Conservation (phyloP, 73 alveolate species). For the Tetrahymena malaccensis region DNA sequence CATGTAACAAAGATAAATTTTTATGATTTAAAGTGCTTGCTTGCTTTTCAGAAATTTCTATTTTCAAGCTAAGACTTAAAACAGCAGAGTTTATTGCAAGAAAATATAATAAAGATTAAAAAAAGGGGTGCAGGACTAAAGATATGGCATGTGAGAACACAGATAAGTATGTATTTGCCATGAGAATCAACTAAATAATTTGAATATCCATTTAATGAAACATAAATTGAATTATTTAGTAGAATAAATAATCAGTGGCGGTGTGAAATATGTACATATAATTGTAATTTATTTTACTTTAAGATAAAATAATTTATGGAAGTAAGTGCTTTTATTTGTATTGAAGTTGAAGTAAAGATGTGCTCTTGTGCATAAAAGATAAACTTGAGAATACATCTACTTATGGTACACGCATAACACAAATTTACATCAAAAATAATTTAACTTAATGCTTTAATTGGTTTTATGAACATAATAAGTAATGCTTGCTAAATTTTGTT, state of each 20-base stretch:
- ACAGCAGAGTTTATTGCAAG: background rate
- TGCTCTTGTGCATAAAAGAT: background rate
- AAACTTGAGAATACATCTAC: background rate
- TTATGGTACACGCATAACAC: background rate
- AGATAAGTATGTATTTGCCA: background rate
- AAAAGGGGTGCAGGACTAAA: background rate
- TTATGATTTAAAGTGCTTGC: background rate
- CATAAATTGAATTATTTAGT: background rate
- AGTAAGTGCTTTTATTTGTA: background rate
- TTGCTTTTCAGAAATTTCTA: background rate
- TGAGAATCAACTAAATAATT: background rate
- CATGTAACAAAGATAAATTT: background rate
- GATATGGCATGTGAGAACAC: no score
- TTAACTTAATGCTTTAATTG: background rate
- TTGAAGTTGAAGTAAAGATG: background rate
- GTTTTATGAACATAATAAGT: background rate
- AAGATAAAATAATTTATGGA: no score
- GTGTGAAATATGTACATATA: background rate
- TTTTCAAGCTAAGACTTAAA: background rate
- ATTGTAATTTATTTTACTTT: background rate
- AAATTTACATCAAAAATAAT: background rate
- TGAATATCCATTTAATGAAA: background rate
- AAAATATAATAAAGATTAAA: no score
- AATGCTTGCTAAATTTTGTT: background rate
- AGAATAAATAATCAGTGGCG: background rate